Conservation (phyloP, 148 eudicot genomes). For the Dianthus caryophyllus region DNA sequence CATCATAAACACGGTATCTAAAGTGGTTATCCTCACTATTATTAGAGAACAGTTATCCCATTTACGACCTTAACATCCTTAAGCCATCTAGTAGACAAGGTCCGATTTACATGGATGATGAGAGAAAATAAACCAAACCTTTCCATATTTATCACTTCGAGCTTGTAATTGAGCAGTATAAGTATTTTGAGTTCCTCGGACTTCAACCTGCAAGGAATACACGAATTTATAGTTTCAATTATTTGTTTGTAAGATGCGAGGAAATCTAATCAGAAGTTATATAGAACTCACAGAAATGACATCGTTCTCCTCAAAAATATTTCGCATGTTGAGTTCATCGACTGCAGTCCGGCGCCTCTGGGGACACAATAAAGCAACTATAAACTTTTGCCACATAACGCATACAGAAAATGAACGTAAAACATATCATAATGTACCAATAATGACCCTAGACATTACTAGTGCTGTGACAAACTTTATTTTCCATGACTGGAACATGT, state of each 20-base stretch:
- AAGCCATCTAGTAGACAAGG: constrained; percentile 67
- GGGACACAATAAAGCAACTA: constrained; percentile 10
- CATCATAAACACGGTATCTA: neutral
- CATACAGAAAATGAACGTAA: neutral
- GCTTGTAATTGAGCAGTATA: constrained; percentile 88
- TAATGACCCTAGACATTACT: neutral
- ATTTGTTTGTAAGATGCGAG: neutral
- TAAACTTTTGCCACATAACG: constrained; percentile 3
- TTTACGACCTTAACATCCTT: too few species aligned
- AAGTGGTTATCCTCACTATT: neutral
- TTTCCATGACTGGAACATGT: neutral
- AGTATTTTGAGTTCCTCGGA: constrained; percentile 80
- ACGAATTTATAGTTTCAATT: neutral
- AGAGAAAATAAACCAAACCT: constrained; percentile 39
- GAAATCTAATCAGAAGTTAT: neutral
- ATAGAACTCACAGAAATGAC: constrained; percentile 73
- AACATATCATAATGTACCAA: neutral
- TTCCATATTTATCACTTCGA: constrained; percentile 94
- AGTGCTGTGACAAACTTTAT: neutral
- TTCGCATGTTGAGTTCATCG: constrained; percentile 94
- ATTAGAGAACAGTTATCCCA: too few species aligned
- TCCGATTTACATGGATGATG: neutral
- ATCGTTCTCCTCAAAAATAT: constrained; percentile 80
- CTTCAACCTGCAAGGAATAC: constrained; percentile 61
- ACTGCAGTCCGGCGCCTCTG: constrained; percentile 87